Percentiles rank a stretch among this genome's conserved stretches.
Evolutionary conservation across 805 yeast genomes (phyloP).

Genomic region (Candida takata): DNA sequence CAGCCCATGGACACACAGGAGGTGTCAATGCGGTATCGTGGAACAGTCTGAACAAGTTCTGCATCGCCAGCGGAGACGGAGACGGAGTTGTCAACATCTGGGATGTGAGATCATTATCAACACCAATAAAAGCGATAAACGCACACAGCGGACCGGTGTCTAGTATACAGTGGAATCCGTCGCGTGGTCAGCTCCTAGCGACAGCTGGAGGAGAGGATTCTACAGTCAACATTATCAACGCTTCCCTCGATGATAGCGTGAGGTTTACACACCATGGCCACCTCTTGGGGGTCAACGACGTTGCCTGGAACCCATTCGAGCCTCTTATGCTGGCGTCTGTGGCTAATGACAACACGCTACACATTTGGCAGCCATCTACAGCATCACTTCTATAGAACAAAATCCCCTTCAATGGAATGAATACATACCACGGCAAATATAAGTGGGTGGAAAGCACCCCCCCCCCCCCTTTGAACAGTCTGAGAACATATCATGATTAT

Average conservation of each 20-base stretch:
- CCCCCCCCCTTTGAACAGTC: too few relatives aligned
- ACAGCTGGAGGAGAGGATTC: constrained; percentile 61
- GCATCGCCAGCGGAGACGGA: constrained; percentile 63
- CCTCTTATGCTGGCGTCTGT: constrained; percentile 69
- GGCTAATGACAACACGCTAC: constrained; percentile 81
- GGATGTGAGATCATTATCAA: constrained; percentile 50
- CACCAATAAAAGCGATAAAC: constrained; percentile 26
- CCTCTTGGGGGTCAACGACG: constrained; percentile 76
- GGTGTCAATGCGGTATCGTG: constrained; percentile 55
- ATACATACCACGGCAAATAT: background rate
- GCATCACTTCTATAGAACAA: too few relatives aligned
- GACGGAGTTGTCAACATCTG: constrained; percentile 49
- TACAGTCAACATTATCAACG: constrained; percentile 56
- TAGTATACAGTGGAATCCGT: constrained; percentile 68
- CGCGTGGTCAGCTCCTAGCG: constrained; percentile 46
- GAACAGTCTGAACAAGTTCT: constrained; percentile 47
- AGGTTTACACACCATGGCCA: constrained; percentile 81
- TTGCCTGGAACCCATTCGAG: constrained; percentile 73
- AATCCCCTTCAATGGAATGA: too few relatives aligned
- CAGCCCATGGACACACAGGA: constrained; percentile 15
- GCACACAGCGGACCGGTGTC: constrained; percentile 53
- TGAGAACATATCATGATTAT: too few relatives aligned
- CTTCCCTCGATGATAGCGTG: constrained; percentile 27
- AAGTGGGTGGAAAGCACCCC: too few relatives aligned
- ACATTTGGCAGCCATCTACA: constrained; percentile 68